Evolutionary conservation across 2,329 filamentous ascomycete species (phyloP).

Genomic region (Penicillium psychrosexuale): DNA sequence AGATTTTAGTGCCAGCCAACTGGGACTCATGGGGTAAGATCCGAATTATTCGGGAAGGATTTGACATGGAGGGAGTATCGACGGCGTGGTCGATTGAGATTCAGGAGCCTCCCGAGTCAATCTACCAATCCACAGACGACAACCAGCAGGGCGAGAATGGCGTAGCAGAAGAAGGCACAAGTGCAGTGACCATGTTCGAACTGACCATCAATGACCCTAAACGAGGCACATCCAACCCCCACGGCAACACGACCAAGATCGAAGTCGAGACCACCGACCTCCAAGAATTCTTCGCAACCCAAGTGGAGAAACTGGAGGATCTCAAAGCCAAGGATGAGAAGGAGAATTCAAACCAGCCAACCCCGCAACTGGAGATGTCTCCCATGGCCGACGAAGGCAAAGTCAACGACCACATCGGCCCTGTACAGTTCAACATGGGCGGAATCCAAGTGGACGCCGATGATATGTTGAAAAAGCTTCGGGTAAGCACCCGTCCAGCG

Average conservation of each 20-base stretch:
- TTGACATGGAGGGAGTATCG: slow-evolving; percentile 84
- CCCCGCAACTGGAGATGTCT: slow-evolving; percentile 36
- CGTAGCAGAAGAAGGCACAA: slow-evolving; percentile 43
- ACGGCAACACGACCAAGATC: slow-evolving; percentile 42
- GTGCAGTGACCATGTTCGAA: slow-evolving; percentile 72
- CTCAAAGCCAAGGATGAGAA: slow-evolving; percentile 56
- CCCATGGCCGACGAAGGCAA: slow-evolving; percentile 41
- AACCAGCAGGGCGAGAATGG: slow-evolving; percentile 22
- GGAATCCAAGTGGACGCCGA: slow-evolving; percentile 95
- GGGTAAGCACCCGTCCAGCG: slow-evolving; percentile 53
- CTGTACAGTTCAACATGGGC: slow-evolving; percentile 97
- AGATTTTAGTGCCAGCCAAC: slow-evolving; percentile 90
- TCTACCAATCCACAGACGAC: slow-evolving; percentile 26
- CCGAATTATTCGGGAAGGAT: slow-evolving; percentile 81
- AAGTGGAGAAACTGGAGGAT: slow-evolving; percentile 72
- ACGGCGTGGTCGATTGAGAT: slow-evolving; percentile 83
- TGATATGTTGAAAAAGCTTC: slow-evolving; percentile 82
- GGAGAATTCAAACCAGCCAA: slow-evolving; percentile 35
- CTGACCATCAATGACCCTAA: slow-evolving; percentile 74
- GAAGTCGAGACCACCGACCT: slow-evolving; percentile 70
- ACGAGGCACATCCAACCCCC: slow-evolving; percentile 55
- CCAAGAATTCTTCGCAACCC: slow-evolving; percentile 72
- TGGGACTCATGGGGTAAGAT: slow-evolving; percentile 99
- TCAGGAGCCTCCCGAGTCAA: slow-evolving; percentile 50
- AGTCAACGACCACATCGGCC: slow-evolving; percentile 79